Evolutionary conservation across 208 protist genomes (phyloP).

Genomic region (Acanthamoeba royreba): DNA sequence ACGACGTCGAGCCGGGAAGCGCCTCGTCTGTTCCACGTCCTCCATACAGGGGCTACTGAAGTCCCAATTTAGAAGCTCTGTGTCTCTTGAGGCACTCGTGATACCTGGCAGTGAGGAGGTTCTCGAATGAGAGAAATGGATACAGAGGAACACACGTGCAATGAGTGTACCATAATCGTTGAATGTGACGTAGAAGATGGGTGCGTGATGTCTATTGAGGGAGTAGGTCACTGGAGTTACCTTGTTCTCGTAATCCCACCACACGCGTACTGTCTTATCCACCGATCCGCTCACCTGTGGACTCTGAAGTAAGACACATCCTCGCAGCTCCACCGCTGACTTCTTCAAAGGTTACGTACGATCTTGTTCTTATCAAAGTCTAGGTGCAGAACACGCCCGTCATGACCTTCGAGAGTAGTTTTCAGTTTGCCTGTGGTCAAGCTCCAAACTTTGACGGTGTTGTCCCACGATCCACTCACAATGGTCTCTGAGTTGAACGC

Average conservation of each 20-base stretch:
- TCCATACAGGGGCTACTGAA: background rate
- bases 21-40: background rate
- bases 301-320: background rate
- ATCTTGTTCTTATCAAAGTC: slow-evolving; percentile 8
- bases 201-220: background rate
- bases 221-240: background rate
- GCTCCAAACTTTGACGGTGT: slow-evolving; percentile 6
- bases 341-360: too few relatives aligned
- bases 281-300: slow-evolving; percentile 5
- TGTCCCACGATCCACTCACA: background rate
- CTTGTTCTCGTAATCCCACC: background rate
- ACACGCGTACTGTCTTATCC: background rate
- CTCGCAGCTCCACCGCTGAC: background rate
- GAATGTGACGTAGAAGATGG: background rate
- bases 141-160: background rate
- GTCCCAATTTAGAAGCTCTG: background rate
- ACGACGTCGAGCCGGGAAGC: too few relatives aligned
- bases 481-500: background rate
- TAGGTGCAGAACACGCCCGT: background rate
- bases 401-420: background rate
- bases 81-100: background rate
- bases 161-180: background rate
- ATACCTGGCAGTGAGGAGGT: background rate
- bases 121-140: background rate
- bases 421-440: background rate